These are phyloP conservation scores for Pythium scleroteichum DNA, from an alignment of 352 stramenopile species.

Conservation along the genomic window DNA sequence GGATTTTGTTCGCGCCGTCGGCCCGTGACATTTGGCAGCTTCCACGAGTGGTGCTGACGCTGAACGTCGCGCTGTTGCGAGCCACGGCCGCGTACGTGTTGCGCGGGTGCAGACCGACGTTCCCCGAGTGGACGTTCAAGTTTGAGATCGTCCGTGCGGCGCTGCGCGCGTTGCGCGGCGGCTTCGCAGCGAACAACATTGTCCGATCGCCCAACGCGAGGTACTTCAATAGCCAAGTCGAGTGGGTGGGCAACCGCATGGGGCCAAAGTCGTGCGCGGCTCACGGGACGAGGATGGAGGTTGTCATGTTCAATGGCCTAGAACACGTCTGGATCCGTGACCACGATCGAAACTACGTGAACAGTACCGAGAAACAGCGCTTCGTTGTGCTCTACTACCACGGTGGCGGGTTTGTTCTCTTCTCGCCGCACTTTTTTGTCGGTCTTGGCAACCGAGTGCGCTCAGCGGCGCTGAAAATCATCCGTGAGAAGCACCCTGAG, in stretches of 20 bases:
- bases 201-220: constrained; percentile 13
- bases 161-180: constrained; percentile 19
- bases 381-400: constrained; percentile 44
- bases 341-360: neutral
- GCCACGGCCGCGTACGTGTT: constrained; percentile 7
- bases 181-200: constrained; percentile 13
- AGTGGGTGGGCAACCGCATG: constrained; percentile 1
- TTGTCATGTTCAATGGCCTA: constrained; percentile 7
- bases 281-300: constrained; percentile 18
- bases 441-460: constrained; percentile 47
- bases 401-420: constrained; percentile 38
- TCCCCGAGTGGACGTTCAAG: constrained; percentile 25
- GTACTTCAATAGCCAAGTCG: constrained; percentile 15
- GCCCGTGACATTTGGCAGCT: constrained; percentile 24
- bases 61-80: constrained; percentile 8
- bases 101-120: constrained; percentile 17
- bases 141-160: constrained; percentile 17
- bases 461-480: constrained; percentile 1
- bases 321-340: constrained; percentile 27
- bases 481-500: constrained; percentile 6
- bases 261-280: constrained; percentile 7
- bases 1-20: constrained; percentile 17
- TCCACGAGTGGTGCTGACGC: constrained; percentile 12
- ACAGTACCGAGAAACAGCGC: constrained; percentile 14
- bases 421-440: constrained; percentile 46